Percentiles rank a stretch among this genome's conserved stretches.
Conservation (phyloP, 208 protist genomes). For the Porcisia deanei region DNA sequence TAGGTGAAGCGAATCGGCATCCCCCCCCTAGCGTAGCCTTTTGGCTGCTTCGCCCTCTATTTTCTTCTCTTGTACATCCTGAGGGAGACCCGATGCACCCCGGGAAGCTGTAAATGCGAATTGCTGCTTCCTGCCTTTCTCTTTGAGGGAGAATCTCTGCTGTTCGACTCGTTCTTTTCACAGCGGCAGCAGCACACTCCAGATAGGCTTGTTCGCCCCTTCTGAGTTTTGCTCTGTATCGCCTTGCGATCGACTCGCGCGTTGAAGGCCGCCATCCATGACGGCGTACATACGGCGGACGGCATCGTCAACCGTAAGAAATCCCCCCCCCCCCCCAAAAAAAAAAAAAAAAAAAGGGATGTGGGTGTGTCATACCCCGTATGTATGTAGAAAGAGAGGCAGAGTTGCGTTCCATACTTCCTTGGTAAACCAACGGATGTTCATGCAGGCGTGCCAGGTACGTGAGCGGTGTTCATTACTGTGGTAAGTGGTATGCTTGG, state of each 20-base stretch:
- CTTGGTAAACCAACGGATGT: not conserved
- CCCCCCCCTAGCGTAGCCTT: not conserved
- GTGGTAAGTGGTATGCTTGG: not conserved
- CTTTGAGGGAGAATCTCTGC: not conserved
- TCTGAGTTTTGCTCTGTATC: not conserved
- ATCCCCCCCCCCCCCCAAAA: not conserved
- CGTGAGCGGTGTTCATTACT: not conserved
- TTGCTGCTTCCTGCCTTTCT: not conserved
- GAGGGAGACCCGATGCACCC: not conserved
- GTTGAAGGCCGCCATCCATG: not conserved
- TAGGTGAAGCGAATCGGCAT: not conserved
- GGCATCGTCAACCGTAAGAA: not conserved
- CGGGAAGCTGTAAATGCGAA: not conserved
- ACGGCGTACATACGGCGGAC: not conserved
- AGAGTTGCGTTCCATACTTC: no score
- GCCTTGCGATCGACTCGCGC: not conserved
- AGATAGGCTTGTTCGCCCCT: not conserved
- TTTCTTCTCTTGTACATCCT: not conserved
- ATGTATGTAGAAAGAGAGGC: no score
- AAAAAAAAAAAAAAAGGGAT: not conserved
- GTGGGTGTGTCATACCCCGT: not conserved
- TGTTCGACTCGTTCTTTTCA: not conserved
- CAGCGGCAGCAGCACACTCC: not conserved
- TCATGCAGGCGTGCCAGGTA: not conserved
- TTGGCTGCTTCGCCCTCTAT: not conserved